Base-by-base conservation (phyloP, 2,329 filamentous ascomycete genomes). In the Fusarium domesticum region DNA sequence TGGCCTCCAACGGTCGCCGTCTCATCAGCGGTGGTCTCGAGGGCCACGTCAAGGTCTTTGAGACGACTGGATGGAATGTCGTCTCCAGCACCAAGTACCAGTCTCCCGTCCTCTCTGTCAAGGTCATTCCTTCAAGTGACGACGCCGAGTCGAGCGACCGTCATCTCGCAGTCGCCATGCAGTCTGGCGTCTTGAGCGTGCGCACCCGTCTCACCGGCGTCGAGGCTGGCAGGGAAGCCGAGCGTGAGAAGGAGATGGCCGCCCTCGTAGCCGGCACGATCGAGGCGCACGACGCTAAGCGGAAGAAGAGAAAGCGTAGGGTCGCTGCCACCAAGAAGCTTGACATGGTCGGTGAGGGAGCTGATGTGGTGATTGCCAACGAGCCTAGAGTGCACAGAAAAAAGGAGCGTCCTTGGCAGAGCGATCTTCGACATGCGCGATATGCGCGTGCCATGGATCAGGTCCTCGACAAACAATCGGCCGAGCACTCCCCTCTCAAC, bases 1-100 rank as follows among this genome's bases (percentile, higher is more conserved):
- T 95, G 25, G 91, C 90, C 6, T 91, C 89, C 35, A 81, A 87
- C 56, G 88, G 87, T 36, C 82, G 82, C 39, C 82, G 93, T 39
- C 77, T 98, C 44, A 80, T 98, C 42, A 91, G 85, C 53, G 93
- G 90, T 67, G 90, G 85, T 16, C 76, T 98, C 35, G 93, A 98
- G 66, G 95, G 93, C 8, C 93, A 97, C 68, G 84, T 97, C 71
- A 98, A 98, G 71, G 83, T 98, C 31, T 97, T 95, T 60, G 92
- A 97, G 70, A 96, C 91, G 1, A 84, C 84, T 1, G 85, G 82
- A 39, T 98, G 93, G 93, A 96, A 96, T 63, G 88, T 97, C 6
- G 91, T 97, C n/a, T 86, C 89, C 31, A 92, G 89, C 39, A 83
- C 87, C 48, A 98, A 97, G 70, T 98, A 97, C 68, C 85, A 89